Conservation (phyloP, 2,329 filamentous ascomycete genomes). For the Aspergillus neotritici region DNA sequence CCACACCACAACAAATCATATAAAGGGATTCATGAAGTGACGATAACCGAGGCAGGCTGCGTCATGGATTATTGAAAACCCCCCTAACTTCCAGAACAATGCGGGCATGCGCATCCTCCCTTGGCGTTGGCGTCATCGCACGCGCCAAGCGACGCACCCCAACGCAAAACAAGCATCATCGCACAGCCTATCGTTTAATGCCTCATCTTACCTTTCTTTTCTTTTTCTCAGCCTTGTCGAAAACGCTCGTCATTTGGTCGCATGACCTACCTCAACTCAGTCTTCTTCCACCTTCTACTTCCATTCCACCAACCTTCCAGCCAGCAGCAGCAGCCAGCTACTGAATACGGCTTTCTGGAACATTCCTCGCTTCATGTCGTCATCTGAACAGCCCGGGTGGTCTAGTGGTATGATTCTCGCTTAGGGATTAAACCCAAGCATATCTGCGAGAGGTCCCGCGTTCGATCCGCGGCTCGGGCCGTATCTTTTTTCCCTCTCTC, state of each 20-base stretch:
- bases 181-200: neutral
- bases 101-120: slow-evolving; percentile 7
- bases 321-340: no score
- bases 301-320: neutral
- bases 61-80: no score
- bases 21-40: no score
- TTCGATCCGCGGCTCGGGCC: slow-evolving; percentile 19
- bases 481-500: slow-evolving; percentile 2
- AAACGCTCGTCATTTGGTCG: no score
- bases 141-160: slow-evolving; percentile 15
- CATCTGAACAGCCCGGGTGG: slow-evolving; percentile 36
- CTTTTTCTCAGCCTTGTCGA: no score
- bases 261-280: no score
- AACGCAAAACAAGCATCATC: slow-evolving; percentile 2
- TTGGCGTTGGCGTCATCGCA: slow-evolving; percentile 22
- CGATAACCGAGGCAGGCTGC: no score
- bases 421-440: slow-evolving; percentile 47
- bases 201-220: no score
- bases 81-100: no score
- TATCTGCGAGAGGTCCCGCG: slow-evolving; percentile 25
- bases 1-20: no score
- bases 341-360: neutral
- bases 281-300: no score
- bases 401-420: slow-evolving; percentile 68
- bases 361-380: neutral